Evolutionary conservation across 2,329 filamentous ascomycete genomes (phyloP).

Genomic region (Herpomyces periplanetae): DNA sequence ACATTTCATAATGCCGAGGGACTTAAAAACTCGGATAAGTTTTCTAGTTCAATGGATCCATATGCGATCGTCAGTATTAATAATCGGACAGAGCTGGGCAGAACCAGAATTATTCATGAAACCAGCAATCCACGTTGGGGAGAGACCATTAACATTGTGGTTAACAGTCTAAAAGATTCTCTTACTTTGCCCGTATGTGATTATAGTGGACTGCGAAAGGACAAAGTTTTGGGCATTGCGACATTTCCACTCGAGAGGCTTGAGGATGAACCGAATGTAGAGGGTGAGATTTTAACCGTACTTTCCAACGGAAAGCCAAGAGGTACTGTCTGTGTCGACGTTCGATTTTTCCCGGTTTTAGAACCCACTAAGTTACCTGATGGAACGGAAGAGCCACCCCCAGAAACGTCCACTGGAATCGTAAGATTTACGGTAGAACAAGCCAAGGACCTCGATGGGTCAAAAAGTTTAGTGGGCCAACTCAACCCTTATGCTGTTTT

Average conservation of each 20-base stretch:
- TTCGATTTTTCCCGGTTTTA: conserved; percentile 82
- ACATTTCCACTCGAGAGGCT: conserved; percentile 52
- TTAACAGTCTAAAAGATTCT: conserved; percentile 58
- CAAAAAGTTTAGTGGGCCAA: conserved; percentile 57
- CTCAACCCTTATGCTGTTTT: conserved; percentile 69
- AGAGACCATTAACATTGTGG: conserved; percentile 75
- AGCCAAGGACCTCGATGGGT: conserved; percentile 72
- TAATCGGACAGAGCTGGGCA: conserved; percentile 34
- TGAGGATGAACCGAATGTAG: conserved; percentile 31
- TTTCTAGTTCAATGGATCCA: conserved; percentile 61
- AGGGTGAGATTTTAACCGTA: conserved; percentile 53
- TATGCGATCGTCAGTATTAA: conserved; percentile 60
- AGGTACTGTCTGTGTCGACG: conserved; percentile 35
- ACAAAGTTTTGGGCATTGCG: conserved; percentile 63
- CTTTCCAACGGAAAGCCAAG: conserved; percentile 45
- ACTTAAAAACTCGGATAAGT: conserved; percentile 78
- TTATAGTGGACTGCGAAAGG: conserved; percentile 80
- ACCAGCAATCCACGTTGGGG: conserved; percentile 70
- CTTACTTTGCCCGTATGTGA: conserved; percentile 57
- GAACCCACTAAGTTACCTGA: conserved; percentile 28
- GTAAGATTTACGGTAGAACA: conserved; percentile 72
- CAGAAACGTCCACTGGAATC: conserved; percentile 63
- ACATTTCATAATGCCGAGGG: conserved; percentile 67
- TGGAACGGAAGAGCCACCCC: conserved; percentile 30
- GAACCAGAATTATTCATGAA: conserved; percentile 56